Percentiles rank a stretch among this genome's conserved stretches.
phyloP scores from a whole-genome alignment of 1,139 yeast genomes.

The Scheffersomyces parashehatae region DNA sequence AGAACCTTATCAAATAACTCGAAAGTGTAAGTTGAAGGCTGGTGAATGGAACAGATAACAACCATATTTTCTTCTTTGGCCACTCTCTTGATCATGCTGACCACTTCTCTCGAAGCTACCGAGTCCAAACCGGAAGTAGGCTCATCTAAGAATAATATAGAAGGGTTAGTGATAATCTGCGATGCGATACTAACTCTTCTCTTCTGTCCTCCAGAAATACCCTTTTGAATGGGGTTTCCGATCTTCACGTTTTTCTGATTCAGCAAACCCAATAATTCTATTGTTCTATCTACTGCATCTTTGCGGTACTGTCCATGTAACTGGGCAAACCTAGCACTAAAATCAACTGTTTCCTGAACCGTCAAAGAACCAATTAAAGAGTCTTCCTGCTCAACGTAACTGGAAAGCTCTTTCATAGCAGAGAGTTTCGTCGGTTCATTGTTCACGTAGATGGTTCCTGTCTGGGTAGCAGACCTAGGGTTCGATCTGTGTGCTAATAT shows the following conservation, averaged over 20 bases:
- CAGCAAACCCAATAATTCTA: conserved; percentile 19
- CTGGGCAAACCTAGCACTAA: conserved; percentile 21
- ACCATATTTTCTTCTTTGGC: conserved; percentile 27
- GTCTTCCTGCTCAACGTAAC: conserved; percentile 28
- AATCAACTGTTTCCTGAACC: conserved; percentile 23
- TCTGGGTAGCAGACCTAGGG: conserved; percentile 7
- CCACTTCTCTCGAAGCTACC: conserved; percentile 26
- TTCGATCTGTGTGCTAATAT: conserved; percentile 17
- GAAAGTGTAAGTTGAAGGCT: conserved; percentile 34
- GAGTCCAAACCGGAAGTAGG: conserved; percentile 21
- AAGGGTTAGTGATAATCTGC: conserved; percentile 25
- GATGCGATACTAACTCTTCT: conserved; percentile 27
- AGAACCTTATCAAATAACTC: conserved; percentile 30
- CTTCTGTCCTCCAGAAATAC: conserved; percentile 26
- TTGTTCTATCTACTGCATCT: conserved; percentile 18
- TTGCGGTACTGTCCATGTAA: conserved; percentile 10
- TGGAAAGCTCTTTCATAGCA: conserved; percentile 11
- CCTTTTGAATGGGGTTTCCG: conserved; percentile 24
- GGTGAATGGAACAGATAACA: conserved; percentile 39
- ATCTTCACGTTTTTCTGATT: conserved; percentile 17
- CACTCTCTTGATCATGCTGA: conserved; percentile 21
- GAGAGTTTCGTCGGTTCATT: conserved; percentile 7
- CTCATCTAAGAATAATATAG: conserved; percentile 21
- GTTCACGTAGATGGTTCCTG: conserved; percentile 12
- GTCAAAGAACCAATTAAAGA: conserved; percentile 24